Percentiles rank a stretch among this genome's conserved stretches.
These are phyloP conservation scores for Aquilaria sinensis DNA, from an alignment of 345 rosid species.

Conservation along the genomic window DNA sequence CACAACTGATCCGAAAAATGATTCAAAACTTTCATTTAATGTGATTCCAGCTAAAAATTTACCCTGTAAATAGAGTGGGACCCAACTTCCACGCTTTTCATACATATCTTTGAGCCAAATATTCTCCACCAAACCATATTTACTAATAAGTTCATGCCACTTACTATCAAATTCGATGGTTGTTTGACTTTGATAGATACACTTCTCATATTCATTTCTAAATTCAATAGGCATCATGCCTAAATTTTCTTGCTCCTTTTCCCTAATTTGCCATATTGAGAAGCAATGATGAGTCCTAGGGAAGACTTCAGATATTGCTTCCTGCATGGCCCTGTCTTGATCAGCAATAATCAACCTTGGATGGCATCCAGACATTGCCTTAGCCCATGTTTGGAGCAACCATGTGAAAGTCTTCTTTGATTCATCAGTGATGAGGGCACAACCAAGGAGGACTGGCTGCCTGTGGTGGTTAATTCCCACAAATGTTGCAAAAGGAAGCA, in stretches of 20 bases:
- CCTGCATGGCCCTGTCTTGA: conserved; percentile 66
- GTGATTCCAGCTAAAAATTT: conserved; percentile 82
- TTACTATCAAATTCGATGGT: conserved; percentile 50
- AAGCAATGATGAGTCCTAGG: conserved; percentile 74
- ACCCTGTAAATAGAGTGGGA: conserved; percentile 59
- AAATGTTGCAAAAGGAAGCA: conserved; percentile 76
- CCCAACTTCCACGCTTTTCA: conserved; percentile 71
- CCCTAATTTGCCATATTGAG: conserved; percentile 70
- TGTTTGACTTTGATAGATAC: conserved; percentile 66
- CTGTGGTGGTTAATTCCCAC: conserved; percentile 84
- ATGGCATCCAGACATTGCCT: conserved; percentile 63
- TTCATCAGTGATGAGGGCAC: conserved; percentile 71
- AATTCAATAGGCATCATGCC: conserved; percentile 48
- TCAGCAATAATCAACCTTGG: conserved; percentile 80
- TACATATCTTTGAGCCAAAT: conserved; percentile 69
- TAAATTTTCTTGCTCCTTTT: conserved; percentile 55
- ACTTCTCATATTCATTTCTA: conserved; percentile 61
- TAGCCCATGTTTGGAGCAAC: conserved; percentile 85
- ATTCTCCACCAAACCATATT: conserved; percentile 53
- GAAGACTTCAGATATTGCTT: conserved; percentile 63
- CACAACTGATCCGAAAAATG: conserved; percentile 59
- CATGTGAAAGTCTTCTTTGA: conserved; percentile 64
- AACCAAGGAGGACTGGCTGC: conserved; percentile 85
- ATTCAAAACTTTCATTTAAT: conserved; percentile 37
- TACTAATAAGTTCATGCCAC: conserved; percentile 58